These are phyloP conservation scores for Cardamine occulta DNA, from an alignment of 345 rosid species.

Conservation along the genomic window DNA sequence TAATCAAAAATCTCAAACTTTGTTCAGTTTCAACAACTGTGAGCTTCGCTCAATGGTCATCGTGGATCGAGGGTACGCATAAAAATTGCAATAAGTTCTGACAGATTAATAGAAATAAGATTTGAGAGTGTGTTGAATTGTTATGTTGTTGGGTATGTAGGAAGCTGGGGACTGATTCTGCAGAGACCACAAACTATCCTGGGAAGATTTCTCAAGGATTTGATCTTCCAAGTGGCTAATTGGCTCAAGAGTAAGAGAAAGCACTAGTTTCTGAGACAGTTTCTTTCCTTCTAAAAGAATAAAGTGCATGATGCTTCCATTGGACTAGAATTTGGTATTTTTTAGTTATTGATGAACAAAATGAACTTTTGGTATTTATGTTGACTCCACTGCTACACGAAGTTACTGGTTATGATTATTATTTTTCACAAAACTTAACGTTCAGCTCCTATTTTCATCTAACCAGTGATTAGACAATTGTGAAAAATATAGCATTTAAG, in stretches of 20 bases:
- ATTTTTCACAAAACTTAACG: not conserved
- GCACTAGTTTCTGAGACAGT: not conserved
- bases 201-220: conserved; percentile 38
- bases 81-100: not conserved
- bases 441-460: not conserved
- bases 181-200: conserved; percentile 36
- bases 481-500: not conserved
- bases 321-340: conserved; percentile 14
- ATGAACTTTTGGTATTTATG: not conserved
- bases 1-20: conserved; percentile 13
- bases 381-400: not conserved
- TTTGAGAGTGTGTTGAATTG: not conserved
- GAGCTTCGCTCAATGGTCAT: conserved; percentile 77
- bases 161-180: conserved; percentile 32
- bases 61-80: conserved; percentile 63
- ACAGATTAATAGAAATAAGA: not conserved
- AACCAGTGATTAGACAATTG: not conserved
- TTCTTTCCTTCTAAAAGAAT: not conserved
- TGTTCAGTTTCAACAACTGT: conserved; percentile 70
- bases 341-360: conserved; percentile 1
- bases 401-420: not conserved
- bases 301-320: conserved; percentile 18
- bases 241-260: conserved; percentile 1
- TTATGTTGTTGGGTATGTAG: conserved; percentile 21
- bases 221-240: conserved; percentile 41